phyloP scores from a whole-genome alignment of 495 filamentous ascomycete genomes.

The Annulohypoxylon stygium region DNA sequence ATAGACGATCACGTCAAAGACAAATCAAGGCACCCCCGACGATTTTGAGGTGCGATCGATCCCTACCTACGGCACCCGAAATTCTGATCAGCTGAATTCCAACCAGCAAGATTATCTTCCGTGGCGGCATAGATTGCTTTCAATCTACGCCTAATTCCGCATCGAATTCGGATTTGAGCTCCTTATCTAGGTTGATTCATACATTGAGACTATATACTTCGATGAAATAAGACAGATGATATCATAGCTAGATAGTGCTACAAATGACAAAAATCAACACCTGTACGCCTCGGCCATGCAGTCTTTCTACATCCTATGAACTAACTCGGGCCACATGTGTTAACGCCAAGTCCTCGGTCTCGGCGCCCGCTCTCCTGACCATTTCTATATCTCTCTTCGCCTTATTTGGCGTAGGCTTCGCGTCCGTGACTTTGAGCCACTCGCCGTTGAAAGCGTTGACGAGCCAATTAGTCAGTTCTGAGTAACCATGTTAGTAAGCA shows the following conservation, averaged over 20 bases:
- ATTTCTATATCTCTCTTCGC: constrained; percentile 44
- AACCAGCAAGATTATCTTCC: no score
- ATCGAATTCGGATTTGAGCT: not conserved
- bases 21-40: no score
- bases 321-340: constrained; percentile 1
- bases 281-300: constrained; percentile 34
- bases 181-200: not conserved
- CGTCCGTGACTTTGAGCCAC: constrained; percentile 80
- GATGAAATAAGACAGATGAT: not conserved
- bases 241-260: not conserved
- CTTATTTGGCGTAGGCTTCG: constrained; percentile 65
- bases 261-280: constrained; percentile 12
- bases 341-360: constrained; percentile 7
- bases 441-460: constrained; percentile 98
- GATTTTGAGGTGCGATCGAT: no score
- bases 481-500: constrained; percentile 50
- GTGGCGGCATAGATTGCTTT: no score
- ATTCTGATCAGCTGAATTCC: no score
- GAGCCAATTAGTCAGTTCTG: constrained; percentile 91
- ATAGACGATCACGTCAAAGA: no score
- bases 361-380: constrained; percentile 30
- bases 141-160: not conserved
- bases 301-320: constrained; percentile 10
- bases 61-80: no score
- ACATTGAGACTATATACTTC: not conserved